A percentile compares a stretch with the other conserved stretches of the same genome.
Evolutionary conservation across 768 basidiomycete genomes (phyloP).

Genomic region (Symmetrospora coprosmae): DNA sequence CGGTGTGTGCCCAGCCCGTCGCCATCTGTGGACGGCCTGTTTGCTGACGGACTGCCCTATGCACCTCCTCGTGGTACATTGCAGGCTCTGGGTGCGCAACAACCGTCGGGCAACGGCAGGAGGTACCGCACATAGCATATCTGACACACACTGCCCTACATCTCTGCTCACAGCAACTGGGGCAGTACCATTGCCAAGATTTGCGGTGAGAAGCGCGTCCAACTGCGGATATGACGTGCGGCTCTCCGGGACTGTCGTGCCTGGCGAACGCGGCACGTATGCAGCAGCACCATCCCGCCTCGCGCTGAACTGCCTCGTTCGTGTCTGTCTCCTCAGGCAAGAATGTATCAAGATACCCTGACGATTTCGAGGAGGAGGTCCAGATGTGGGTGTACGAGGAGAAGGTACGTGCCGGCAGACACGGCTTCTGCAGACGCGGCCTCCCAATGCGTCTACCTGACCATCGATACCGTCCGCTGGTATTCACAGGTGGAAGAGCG

Average conservation of each 20-base stretch:
- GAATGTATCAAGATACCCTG: conserved; percentile 37
- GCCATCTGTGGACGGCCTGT: no score
- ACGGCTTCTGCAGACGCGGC: conserved; percentile 36
- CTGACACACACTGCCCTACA: no score
- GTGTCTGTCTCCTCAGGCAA: conserved; percentile 26
- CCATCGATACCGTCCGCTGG: no score
- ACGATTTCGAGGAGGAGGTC: conserved; percentile 39
- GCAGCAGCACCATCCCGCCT: not conserved
- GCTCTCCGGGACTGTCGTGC: not conserved
- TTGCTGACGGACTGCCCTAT: no score
- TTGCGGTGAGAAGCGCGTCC: conserved; percentile 35
- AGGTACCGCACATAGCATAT: not conserved
- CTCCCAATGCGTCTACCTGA: not conserved
- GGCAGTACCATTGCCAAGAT: conserved; percentile 36
- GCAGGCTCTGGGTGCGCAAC: conserved; percentile 5
- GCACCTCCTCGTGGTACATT: not conserved
- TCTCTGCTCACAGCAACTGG: conserved; percentile 13
- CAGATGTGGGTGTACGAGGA: conserved; percentile 43
- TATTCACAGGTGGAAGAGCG: conserved; percentile 28
- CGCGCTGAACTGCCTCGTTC: not conserved
- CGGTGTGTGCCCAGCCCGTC: conserved; percentile 11
- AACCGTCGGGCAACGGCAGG: not conserved
- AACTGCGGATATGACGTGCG: not conserved
- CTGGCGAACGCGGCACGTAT: not conserved
- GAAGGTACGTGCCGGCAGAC: conserved; percentile 35